Conservation (phyloP, 2,329 filamentous ascomycete species). For the Pseudocercospora cruenta region DNA sequence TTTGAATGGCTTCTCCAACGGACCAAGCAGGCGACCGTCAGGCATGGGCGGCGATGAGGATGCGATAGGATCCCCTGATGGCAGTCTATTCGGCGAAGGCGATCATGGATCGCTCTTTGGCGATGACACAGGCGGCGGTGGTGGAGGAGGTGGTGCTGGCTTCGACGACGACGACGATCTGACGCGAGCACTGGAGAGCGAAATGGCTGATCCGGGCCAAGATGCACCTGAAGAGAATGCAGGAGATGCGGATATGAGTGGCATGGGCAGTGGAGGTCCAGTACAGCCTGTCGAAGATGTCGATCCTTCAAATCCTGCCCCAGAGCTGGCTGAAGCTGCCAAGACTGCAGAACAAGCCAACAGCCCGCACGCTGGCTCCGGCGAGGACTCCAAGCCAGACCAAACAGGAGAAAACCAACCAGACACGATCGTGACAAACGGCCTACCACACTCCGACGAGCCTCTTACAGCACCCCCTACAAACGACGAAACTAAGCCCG, state of each 20-base stretch:
- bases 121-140: constrained; percentile 58
- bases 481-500: constrained; percentile 39
- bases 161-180: constrained; percentile 88
- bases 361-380: neutral
- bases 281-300: constrained; percentile 37
- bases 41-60: constrained; percentile 54
- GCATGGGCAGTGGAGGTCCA: constrained; percentile 44
- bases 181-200: constrained; percentile 68
- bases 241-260: constrained; percentile 49
- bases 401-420: constrained; percentile 8
- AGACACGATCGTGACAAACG: constrained; percentile 43
- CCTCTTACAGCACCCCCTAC: constrained; percentile 40
- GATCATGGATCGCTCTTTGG: constrained; percentile 80
- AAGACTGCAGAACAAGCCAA: neutral
- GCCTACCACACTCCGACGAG: constrained; percentile 58
- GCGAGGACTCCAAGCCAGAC: neutral
- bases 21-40: constrained; percentile 24
- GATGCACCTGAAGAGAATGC: constrained; percentile 38
- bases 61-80: constrained; percentile 66
- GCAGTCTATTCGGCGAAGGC: constrained; percentile 82
- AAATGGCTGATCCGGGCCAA: constrained; percentile 42
- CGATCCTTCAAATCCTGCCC: constrained; percentile 1
- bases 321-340: constrained; percentile 37
- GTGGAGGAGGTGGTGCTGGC: constrained; percentile 51
- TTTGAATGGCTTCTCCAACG: constrained; percentile 57